Conservation (phyloP, 2,329 filamentous ascomycete species). For the Calonectria ilicicola region DNA sequence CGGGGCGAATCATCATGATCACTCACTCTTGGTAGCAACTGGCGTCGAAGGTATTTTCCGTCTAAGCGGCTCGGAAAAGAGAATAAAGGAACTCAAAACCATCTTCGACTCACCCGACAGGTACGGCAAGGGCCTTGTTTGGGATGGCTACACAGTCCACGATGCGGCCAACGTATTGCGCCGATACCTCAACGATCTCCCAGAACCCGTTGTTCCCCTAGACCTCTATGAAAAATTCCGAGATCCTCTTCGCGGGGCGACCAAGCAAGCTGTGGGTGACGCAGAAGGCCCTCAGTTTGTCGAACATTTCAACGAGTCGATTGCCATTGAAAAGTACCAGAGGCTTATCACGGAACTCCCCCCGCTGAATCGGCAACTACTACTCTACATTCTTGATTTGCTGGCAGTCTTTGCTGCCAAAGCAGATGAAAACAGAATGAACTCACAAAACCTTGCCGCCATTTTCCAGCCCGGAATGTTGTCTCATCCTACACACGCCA, state of each 20-base stretch:
- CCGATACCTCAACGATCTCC: slow-evolving; percentile 94
- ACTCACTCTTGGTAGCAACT: slow-evolving; percentile 72
- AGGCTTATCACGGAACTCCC: slow-evolving; percentile 92
- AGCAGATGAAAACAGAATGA: slow-evolving; percentile 97
- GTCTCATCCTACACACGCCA: slow-evolving; percentile 93
- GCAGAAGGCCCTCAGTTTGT: slow-evolving; percentile 77
- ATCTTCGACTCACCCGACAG: slow-evolving; percentile 94
- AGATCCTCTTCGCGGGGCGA: slow-evolving; percentile 79
- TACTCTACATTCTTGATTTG: slow-evolving; percentile 95
- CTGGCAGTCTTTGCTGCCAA: slow-evolving; percentile 98
- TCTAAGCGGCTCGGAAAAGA: slow-evolving; percentile 94
- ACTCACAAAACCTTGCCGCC: slow-evolving; percentile 90
- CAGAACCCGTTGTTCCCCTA: slow-evolving; percentile 95
- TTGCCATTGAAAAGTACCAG: slow-evolving; percentile 87
- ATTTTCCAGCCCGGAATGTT: slow-evolving; percentile 98
- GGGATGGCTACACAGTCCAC: slow-evolving; percentile 98
- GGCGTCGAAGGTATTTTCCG: slow-evolving; percentile 97
- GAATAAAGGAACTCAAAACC: slow-evolving; percentile 94
- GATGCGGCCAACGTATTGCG: slow-evolving; percentile 97
- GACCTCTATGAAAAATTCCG: slow-evolving; percentile 94
- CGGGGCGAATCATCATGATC: not conserved
- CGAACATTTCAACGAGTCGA: slow-evolving; percentile 71
- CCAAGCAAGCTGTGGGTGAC: slow-evolving; percentile 78
- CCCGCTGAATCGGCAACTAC: slow-evolving; percentile 89
- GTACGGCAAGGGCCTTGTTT: slow-evolving; percentile 96